Base-by-base conservation (phyloP, 2,329 filamentous ascomycete genomes). In the Hypoxylon sp. region DNA sequence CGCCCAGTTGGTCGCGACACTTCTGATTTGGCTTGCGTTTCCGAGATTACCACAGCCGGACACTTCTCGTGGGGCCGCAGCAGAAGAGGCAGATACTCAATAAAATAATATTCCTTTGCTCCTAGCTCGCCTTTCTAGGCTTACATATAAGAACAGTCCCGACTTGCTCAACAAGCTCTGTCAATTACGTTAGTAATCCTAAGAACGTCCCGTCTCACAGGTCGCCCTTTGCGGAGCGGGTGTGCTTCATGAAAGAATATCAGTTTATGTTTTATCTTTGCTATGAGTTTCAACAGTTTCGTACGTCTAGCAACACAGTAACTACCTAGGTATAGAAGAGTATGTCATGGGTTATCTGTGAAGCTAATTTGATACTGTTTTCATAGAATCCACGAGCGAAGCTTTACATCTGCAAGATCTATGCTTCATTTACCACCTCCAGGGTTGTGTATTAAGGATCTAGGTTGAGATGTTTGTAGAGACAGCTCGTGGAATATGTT, bases 1-100 rank as follows among this genome's bases (percentile, higher is more conserved):
- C 23, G 66, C 43, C 11, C 65, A 64, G 27, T 30, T 70, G 2
- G 37, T 51, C 7, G 27, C 48, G 7, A 69, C 66, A 2, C 65
- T 70, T 45, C 46, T 64, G 11, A 41, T 70, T 5, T 70, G 68
- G 68, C 52, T 68, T 14, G 32, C 61, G 9, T 70, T 69, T 46
- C 66, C 68, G 48, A 69, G 45, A 19, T 54, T 70, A 16, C 62
- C 62, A 21, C 34, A 21, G 11, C 6, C 32, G 12, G 50, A 21
- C 14, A n/a, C 19, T 16, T 8, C 11, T 7, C 21, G n/a, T 4
- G 43, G 48, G 45, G 47, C 29, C 41, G 9, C 19, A 19, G n/a
- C 11, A 32, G 61, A 61, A 30, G 41, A 59, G 9, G 50, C 7
- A 39, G 27, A 2, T 19, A 48, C 9, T 50, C 46, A 34, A 56